phyloP scores from a whole-genome alignment of 345 rosid genomes.

The Brassica napus region DNA sequence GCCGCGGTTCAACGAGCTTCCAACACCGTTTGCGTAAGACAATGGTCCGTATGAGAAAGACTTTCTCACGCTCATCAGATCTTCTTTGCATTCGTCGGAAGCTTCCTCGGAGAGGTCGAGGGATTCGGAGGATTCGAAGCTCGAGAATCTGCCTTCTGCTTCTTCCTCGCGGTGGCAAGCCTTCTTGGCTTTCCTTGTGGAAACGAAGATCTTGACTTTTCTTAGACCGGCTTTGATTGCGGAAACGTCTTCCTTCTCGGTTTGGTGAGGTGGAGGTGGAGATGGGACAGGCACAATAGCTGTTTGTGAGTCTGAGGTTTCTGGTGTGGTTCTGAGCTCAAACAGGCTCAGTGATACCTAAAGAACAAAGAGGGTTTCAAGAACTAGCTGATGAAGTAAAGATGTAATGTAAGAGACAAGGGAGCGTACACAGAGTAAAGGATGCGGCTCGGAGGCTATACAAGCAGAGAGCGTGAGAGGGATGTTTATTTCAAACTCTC shows the following conservation, averaged over 20 bases:
- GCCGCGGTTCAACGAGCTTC: slow-evolving; percentile 37
- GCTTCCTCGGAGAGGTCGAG: slow-evolving; percentile 40
- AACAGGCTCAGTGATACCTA: slow-evolving; percentile 74
- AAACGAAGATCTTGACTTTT: slow-evolving; percentile 49
- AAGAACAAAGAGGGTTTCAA: slow-evolving; percentile 13
- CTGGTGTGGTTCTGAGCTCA: slow-evolving; percentile 75
- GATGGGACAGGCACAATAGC: slow-evolving; percentile 59
- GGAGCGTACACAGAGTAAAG: slow-evolving; percentile 62
- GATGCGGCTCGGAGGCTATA: slow-evolving; percentile 44
- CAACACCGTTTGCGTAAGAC: slow-evolving; percentile 50
- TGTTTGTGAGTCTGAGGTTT: slow-evolving; percentile 51
- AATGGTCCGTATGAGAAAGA: slow-evolving; percentile 55
- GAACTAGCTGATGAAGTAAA: not conserved
- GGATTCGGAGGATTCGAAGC: slow-evolving; percentile 54
- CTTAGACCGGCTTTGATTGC: slow-evolving; percentile 52
- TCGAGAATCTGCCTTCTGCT: slow-evolving; percentile 41
- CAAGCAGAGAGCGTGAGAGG: slow-evolving; percentile 50
- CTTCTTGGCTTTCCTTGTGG: slow-evolving; percentile 45
- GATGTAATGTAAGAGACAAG: slow-evolving; percentile 14
- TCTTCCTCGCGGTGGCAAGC: slow-evolving; percentile 18
- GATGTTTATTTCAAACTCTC: slow-evolving; percentile 52
- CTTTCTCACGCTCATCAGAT: slow-evolving; percentile 32
- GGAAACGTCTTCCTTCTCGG: slow-evolving; percentile 45
- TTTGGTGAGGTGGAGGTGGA: slow-evolving; percentile 40
- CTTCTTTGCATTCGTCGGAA: slow-evolving; percentile 37